Evolutionary conservation across 306 rosid species (phyloP), one percentile per base, ranked within the genome.

Genomic region (Boehmeria nivea): DNA sequence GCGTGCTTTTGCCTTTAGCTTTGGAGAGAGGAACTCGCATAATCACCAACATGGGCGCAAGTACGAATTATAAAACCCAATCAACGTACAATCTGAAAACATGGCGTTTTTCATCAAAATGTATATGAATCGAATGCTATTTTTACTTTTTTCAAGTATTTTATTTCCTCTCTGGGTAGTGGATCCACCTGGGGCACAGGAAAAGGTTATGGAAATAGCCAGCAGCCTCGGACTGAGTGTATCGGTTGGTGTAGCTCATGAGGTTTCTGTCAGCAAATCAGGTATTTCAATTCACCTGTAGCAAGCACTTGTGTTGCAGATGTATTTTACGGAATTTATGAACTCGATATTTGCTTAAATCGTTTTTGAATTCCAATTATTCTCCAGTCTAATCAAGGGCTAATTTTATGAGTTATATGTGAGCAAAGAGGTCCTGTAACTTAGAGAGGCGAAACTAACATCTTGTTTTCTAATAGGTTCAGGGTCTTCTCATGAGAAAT

Each of bases 11-110:
- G 61, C 98, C 98, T 43, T 65, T 82, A 63, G 85, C 98, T 64
- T 49, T 81, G 62, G 88, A 84, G 70, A 78, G 89, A 76, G 85
- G 82, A 72, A 73, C 81, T 59, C 85, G 96, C 75, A 80, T 91
- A 76, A 82, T 91, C 68, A 87, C 96, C 75, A 87, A 91, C 64
- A 87, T 87, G 98, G 98, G 98, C 58, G 96, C 98, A 66, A 84
- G 98, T 91, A 73, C 78, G 98, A 57, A 15, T 19, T 61, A 15
- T 20, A 31, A 31, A 31, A 31, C 36, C 36, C 5, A 10, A 31
- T 4, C 9, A 4, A 31, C 9, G n/a, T 54, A 42, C 42, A 47
- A 54, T 36, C 51, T 43, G 23, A 33, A 46, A 37, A 23, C 34
- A 26, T 23, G 20, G 31, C 65, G 61, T 24, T 65, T 6, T 66